These are phyloP conservation scores for Macadamia tetraphylla DNA, from an alignment of 164 flowering plant genomes.

Conservation along the genomic window DNA sequence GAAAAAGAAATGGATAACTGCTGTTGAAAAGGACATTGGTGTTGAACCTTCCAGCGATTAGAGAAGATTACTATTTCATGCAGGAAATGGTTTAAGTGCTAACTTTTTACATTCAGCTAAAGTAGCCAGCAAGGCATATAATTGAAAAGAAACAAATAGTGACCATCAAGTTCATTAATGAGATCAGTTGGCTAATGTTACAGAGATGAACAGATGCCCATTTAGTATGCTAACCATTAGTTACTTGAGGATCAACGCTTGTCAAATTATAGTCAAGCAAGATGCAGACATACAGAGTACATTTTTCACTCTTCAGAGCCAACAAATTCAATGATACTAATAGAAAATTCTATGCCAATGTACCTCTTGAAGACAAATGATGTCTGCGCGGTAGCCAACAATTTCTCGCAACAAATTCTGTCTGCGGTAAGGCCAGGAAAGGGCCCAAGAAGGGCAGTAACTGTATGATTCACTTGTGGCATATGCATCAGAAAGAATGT, in stretches of 20 bases:
- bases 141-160: too few relatives aligned
- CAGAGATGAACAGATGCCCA: too few relatives aligned
- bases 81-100: too few relatives aligned
- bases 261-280: background rate
- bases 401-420: conserved; percentile 89
- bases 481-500: conserved; percentile 69
- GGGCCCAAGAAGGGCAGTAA: conserved; percentile 98
- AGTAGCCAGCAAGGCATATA: too few relatives aligned
- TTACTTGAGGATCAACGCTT: background rate
- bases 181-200: too few relatives aligned
- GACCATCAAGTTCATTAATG: too few relatives aligned
- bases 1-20: too few relatives aligned
- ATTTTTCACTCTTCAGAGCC: background rate
- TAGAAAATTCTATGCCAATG: background rate
- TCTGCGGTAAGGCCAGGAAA: conserved; percentile 92
- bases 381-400: conserved; percentile 90
- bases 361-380: conserved; percentile 98
- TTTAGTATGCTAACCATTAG: background rate
- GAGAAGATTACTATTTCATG: too few relatives aligned
- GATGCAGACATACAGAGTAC: background rate
- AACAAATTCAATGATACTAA: background rate
- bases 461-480: conserved; percentile 70
- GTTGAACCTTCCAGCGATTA: too few relatives aligned
- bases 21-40: too few relatives aligned
- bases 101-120: too few relatives aligned